Conservation (phyloP, 176 grass and related monocot genomes). For the Metroxylon sagu region DNA sequence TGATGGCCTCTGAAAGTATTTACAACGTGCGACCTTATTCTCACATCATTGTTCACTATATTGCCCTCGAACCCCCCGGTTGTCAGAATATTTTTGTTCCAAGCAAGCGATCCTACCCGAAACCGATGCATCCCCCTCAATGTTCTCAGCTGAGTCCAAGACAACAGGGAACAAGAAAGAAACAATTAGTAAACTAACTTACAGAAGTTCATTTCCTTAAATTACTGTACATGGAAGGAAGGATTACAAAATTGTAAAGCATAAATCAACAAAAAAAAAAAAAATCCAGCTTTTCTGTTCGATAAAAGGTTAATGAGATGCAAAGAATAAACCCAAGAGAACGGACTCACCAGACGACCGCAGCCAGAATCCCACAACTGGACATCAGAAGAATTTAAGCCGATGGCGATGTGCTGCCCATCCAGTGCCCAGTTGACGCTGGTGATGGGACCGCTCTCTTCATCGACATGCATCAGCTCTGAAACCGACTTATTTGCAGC, state of each 20-base stretch:
- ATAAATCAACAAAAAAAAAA: too few relatives aligned
- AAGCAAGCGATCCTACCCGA: slow-evolving; percentile 45
- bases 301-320: not conserved
- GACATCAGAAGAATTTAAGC: slow-evolving; percentile 47
- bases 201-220: too few relatives aligned
- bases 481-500: slow-evolving; percentile 28
- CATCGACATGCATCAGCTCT: slow-evolving; percentile 41
- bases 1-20: slow-evolving; percentile 33
- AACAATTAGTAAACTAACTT: too few relatives aligned
- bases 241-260: too few relatives aligned
- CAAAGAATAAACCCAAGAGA: slow-evolving; percentile 4
- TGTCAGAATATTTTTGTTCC: slow-evolving; percentile 55
- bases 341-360: slow-evolving; percentile 33
- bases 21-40: slow-evolving; percentile 27
- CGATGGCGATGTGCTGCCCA: slow-evolving; percentile 39
- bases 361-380: slow-evolving; percentile 45
- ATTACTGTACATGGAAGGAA: too few relatives aligned
- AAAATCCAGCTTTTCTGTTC: too few relatives aligned
- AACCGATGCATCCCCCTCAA: slow-evolving; percentile 42
- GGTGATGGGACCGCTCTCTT: slow-evolving; percentile 40
- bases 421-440: slow-evolving; percentile 52
- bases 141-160: slow-evolving; percentile 32
- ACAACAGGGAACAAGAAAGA: too few relatives aligned
- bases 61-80: slow-evolving; percentile 49
- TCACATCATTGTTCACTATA: slow-evolving; percentile 53